phyloP scores from a whole-genome alignment of 768 basidiomycete genomes.

The Lyophyllum atratum region DNA sequence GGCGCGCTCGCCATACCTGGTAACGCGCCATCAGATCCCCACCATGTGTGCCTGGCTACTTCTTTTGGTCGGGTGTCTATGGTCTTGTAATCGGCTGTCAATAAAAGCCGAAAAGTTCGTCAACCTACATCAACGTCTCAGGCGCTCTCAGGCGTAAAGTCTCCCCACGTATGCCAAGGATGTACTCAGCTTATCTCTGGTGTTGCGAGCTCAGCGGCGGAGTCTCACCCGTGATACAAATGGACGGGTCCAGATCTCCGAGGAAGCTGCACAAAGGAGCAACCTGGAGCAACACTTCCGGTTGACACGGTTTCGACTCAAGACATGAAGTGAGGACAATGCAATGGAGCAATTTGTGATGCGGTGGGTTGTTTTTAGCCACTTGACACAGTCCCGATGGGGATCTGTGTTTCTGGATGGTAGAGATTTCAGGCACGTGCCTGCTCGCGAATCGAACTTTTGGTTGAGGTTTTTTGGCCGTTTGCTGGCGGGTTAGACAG shows the following conservation, averaged over 20 bases:
- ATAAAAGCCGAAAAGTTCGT: not conserved
- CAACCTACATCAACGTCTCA: too few relatives aligned
- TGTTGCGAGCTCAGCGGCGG: not conserved
- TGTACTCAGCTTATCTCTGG: too few relatives aligned
- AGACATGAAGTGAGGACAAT: not conserved
- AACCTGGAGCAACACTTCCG: not conserved
- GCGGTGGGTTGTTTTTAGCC: not conserved
- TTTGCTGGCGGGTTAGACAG: slow-evolving; percentile 30
- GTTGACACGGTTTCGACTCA: not conserved
- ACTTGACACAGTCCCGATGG: slow-evolving; percentile 2
- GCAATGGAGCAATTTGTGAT: not conserved
- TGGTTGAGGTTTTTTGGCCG: slow-evolving; percentile 45
- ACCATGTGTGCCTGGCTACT: too few relatives aligned
- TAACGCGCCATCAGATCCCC: too few relatives aligned
- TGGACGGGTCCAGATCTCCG: not conserved
- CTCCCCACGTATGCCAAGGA: too few relatives aligned
- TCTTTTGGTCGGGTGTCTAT: too few relatives aligned
- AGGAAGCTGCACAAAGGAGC: not conserved
- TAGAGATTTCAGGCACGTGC: slow-evolving; percentile 7
- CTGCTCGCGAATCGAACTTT: not conserved
- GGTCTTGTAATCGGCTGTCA: too few relatives aligned
- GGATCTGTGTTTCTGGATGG: not conserved
- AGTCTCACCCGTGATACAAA: not conserved
- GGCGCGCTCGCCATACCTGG: not conserved
- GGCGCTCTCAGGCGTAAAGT: too few relatives aligned